Conservation (phyloP, 306 rosid genomes). For the Oemleria cerasiformis region DNA sequence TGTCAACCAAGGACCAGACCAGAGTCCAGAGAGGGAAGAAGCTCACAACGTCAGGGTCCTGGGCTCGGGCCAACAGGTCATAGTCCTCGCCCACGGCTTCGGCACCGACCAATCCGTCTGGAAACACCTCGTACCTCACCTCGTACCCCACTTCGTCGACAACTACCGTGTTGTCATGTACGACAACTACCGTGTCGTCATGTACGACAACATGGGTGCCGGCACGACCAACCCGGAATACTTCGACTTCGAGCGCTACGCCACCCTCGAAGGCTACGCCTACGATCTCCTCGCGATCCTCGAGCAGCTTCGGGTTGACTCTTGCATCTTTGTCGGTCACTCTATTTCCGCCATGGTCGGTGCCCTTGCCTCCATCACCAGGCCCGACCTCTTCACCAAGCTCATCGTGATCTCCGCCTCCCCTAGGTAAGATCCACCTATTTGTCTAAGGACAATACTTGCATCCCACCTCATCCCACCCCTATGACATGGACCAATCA, state of each 20-base stretch:
- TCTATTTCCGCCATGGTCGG: constrained; percentile 84
- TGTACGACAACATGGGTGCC: constrained; percentile 81
- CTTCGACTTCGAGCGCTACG: constrained; percentile 67
- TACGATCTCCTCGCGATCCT: constrained; percentile 66
- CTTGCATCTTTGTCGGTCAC: constrained; percentile 75
- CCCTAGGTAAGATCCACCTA: constrained; percentile 45
- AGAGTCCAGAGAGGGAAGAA: constrained; percentile 24
- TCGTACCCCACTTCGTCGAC: constrained; percentile 54
- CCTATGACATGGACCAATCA: no score
- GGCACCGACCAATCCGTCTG: constrained; percentile 88
- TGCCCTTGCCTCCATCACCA: constrained; percentile 55
- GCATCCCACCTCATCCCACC: no score
- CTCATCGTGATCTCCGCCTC: constrained; percentile 57
- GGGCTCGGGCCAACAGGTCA: constrained; percentile 42
- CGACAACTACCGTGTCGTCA: constrained; percentile 56
- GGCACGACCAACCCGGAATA: constrained; percentile 84
- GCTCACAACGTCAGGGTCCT: constrained; percentile 75
- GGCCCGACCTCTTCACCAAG: constrained; percentile 70
- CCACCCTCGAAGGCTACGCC: constrained; percentile 64
- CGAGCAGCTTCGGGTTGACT: constrained; percentile 44
- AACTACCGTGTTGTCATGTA: constrained; percentile 53
- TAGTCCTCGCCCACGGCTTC: constrained; percentile 72
- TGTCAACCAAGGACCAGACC: background rate
- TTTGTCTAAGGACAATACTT: no score
- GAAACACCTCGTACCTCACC: constrained; percentile 76